These are phyloP conservation scores for Podosphaera xanthii DNA, from an alignment of 2,329 filamentous ascomycete genomes.

Conservation along the genomic window DNA sequence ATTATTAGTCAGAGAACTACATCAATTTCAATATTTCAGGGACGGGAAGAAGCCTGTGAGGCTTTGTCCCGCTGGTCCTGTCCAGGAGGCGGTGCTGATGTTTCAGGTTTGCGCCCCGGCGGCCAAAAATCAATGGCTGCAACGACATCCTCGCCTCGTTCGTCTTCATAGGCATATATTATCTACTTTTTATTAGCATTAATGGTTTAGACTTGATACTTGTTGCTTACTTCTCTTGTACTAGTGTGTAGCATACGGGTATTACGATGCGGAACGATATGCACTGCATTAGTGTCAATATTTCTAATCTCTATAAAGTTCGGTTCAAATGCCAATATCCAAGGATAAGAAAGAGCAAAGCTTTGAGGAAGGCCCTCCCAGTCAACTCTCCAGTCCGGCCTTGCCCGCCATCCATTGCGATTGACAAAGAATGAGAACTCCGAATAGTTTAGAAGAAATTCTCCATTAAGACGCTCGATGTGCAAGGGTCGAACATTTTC, in stretches of 20 bases:
- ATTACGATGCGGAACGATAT: constrained; percentile 90
- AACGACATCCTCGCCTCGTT: constrained; percentile 77
- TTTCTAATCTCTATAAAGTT: constrained; percentile 95
- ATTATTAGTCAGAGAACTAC: background rate
- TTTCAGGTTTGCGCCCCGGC: constrained; percentile 14
- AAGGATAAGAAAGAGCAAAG: constrained; percentile 89
- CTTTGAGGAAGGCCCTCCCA: constrained; percentile 88
- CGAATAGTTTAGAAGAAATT: constrained; percentile 93
- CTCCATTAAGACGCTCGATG: constrained; percentile 88
- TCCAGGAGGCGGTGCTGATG: constrained; percentile 5
- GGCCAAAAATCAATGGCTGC: constrained; percentile 90
- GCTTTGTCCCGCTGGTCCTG: constrained; percentile 7
- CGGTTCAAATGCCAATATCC: constrained; percentile 89
- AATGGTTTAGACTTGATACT: constrained; percentile 5
- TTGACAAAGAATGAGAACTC: constrained; percentile 99
- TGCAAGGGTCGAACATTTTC: constrained; percentile 90
- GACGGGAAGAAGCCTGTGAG: constrained; percentile 11
- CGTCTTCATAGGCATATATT: constrained; percentile 91
- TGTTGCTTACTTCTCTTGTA: constrained; percentile 62
- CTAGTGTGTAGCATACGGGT: constrained; percentile 95
- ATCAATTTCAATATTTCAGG: constrained; percentile 5
- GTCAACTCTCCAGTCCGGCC: constrained; percentile 89
- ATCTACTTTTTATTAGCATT: constrained; percentile 35
- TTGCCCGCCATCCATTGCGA: constrained; percentile 86
- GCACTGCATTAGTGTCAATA: constrained; percentile 82